phyloP scores from a whole-genome alignment of 2,329 filamentous ascomycete genomes.

The Aspergillus hiratsukae region DNA sequence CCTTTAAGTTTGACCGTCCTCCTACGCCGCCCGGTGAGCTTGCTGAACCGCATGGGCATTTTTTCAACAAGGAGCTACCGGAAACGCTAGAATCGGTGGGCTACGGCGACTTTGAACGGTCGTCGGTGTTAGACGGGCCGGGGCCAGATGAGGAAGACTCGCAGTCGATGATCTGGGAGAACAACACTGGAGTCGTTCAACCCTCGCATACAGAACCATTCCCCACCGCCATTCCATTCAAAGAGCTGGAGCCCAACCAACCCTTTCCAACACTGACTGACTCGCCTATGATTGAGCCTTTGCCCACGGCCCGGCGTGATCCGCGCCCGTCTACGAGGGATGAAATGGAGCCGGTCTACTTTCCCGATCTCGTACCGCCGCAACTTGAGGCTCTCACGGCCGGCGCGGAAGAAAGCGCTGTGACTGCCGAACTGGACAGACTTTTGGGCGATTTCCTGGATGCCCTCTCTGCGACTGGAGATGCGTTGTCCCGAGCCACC shows the following conservation, averaged over 20 bases:
- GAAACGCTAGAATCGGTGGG: slow-evolving; percentile 42
- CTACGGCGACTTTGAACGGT: slow-evolving; percentile 49
- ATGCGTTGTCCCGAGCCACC: slow-evolving; percentile 23
- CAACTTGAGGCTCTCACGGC: slow-evolving; percentile 35
- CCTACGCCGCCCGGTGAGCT: slow-evolving; percentile 19
- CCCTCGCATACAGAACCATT: slow-evolving; percentile 19
- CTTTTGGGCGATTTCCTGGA: slow-evolving; percentile 38
- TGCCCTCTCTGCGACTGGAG: slow-evolving; percentile 34
- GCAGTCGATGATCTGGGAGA: slow-evolving; percentile 31
- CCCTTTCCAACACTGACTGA: slow-evolving; percentile 7
- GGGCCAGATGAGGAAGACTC: slow-evolving; percentile 53
- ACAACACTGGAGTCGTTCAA: slow-evolving; percentile 10
- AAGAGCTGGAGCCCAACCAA: slow-evolving; percentile 8
- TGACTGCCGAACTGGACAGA: slow-evolving; percentile 39
- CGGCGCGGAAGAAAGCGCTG: slow-evolving; percentile 31
- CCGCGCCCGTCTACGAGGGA: slow-evolving; percentile 5
- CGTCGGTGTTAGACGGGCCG: slow-evolving; percentile 51
- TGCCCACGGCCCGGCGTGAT: slow-evolving; percentile 18
- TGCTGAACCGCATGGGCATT: slow-evolving; percentile 21
- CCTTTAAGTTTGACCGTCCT: slow-evolving; percentile 39
- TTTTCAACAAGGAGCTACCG: slow-evolving; percentile 43
- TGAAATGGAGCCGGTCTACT: slow-evolving; percentile 22
- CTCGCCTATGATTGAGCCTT: slow-evolving; percentile 18
- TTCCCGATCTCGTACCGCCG: slow-evolving; percentile 38
- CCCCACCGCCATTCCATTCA: slow-evolving; percentile 21